Evolutionary conservation across 2,329 filamentous ascomycete genomes (phyloP).

Genomic region (Amylocarpus encephaloides): DNA sequence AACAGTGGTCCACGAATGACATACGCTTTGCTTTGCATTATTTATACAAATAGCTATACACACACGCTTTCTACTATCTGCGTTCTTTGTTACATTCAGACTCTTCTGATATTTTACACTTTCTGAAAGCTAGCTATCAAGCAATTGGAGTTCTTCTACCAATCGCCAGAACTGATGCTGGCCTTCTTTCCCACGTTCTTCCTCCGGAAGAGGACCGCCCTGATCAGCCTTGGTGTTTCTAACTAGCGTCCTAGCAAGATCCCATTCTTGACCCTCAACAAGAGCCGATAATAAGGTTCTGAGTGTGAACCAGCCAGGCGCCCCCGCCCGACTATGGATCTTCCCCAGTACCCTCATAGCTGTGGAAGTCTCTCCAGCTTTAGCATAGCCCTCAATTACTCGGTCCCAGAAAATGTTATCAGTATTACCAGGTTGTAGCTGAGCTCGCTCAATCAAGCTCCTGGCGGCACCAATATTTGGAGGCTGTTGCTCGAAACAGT

Average conservation of each 20-base stretch:
- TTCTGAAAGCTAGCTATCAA: not conserved
- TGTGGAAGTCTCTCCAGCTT: conserved; percentile 41
- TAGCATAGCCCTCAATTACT: conserved; percentile 60
- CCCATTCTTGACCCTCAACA: conserved; percentile 27
- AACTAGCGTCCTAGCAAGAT: conserved; percentile 28
- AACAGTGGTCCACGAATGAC: too few relatives aligned
- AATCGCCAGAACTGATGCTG: conserved; percentile 30
- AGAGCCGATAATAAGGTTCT: conserved; percentile 26
- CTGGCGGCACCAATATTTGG: conserved; percentile 57
- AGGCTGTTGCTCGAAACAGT: conserved; percentile 54
- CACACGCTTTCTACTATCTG: not conserved
- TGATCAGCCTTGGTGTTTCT: conserved; percentile 23
- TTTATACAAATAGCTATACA: too few relatives aligned
- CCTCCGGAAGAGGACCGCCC: conserved; percentile 16
- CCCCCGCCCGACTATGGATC: conserved; percentile 30
- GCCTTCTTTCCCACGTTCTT: conserved; percentile 21
- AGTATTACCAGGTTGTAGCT: conserved; percentile 30
- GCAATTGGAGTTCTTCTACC: conserved; percentile 3
- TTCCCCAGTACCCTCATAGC: conserved; percentile 45
- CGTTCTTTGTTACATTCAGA: not conserved
- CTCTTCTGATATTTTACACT: not conserved
- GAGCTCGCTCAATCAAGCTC: conserved; percentile 47
- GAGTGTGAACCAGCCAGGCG: conserved; percentile 26
- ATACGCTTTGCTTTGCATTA: too few relatives aligned
- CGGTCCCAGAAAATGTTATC: conserved; percentile 64